These are phyloP conservation scores for Penicillium ochrochloron DNA, from an alignment of 495 filamentous ascomycete genomes.

Conservation along the genomic window DNA sequence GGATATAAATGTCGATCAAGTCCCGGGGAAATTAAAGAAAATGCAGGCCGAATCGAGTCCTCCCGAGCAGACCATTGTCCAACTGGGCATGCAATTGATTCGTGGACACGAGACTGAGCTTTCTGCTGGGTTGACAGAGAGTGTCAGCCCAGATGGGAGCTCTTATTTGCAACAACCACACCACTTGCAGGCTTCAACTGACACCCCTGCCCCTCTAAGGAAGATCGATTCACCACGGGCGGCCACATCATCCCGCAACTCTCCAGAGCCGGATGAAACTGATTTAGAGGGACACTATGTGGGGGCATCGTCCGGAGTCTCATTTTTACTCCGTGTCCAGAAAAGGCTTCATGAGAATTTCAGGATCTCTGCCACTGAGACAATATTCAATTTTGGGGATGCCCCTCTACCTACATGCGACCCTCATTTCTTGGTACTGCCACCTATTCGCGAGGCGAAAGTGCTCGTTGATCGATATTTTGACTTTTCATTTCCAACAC, in stretches of 20 bases:
- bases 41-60: neutral
- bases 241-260: slow-evolving; percentile 25
- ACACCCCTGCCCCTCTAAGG: neutral
- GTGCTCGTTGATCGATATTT: neutral
- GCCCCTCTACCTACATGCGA: slow-evolving; percentile 22
- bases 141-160: neutral
- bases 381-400: slow-evolving; percentile 39
- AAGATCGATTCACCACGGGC: neutral
- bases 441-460: neutral
- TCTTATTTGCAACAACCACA: neutral
- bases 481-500: neutral
- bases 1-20: neutral
- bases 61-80: neutral
- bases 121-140: neutral
- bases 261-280: slow-evolving; percentile 36
- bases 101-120: neutral
- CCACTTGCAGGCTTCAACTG: neutral
- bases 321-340: slow-evolving; percentile 39
- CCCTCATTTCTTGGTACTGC: neutral
- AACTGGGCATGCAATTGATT: neutral
- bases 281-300: slow-evolving; percentile 44
- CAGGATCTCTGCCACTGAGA: slow-evolving; percentile 25
- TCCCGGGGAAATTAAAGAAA: neutral
- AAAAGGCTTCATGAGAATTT: slow-evolving; percentile 35
- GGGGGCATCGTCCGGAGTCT: slow-evolving; percentile 40